phyloP scores from a whole-genome alignment of 1,139 yeast species.

The Geotrichum fermentans region DNA sequence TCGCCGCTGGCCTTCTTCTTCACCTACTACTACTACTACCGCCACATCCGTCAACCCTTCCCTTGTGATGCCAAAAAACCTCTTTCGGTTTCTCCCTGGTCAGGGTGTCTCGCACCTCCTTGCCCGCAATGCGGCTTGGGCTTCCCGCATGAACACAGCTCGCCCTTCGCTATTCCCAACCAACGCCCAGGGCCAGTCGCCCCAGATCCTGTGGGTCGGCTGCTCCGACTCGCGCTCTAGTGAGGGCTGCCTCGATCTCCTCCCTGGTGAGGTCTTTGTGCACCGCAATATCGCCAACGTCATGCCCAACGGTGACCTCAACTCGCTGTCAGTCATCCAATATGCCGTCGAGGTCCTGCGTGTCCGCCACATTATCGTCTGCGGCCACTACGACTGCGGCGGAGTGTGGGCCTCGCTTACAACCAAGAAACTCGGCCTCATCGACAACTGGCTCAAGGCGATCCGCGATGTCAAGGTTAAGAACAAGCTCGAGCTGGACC shows the following conservation, averaged over 20 bases:
- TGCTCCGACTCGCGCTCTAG: slow-evolving; percentile 93
- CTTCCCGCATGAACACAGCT: slow-evolving; percentile 52
- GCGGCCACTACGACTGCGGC: slow-evolving; percentile 99
- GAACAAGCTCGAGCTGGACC: slow-evolving; percentile 41
- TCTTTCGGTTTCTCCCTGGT: slow-evolving; percentile 31
- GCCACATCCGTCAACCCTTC: slow-evolving; percentile 1
- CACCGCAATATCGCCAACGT: slow-evolving; percentile 90
- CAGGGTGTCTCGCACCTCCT: slow-evolving; percentile 54
- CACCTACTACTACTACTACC: not conserved
- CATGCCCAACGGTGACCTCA: slow-evolving; percentile 64
- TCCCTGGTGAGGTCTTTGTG: slow-evolving; percentile 92
- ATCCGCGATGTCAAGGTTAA: slow-evolving; percentile 65
- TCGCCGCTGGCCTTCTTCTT: too few species aligned
- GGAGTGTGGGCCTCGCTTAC: slow-evolving; percentile 86
- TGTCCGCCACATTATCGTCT: slow-evolving; percentile 76
- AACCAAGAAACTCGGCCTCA: slow-evolving; percentile 60
- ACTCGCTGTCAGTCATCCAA: slow-evolving; percentile 78
- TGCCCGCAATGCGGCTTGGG: slow-evolving; percentile 63
- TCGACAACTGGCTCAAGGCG: slow-evolving; percentile 75
- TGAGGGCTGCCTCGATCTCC: slow-evolving; percentile 67
- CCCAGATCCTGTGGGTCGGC: slow-evolving; percentile 94
- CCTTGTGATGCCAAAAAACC: slow-evolving; percentile 16
- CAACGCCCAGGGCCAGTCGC: slow-evolving; percentile 82
- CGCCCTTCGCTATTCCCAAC: slow-evolving; percentile 62
- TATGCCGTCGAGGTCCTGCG: slow-evolving; percentile 85